A percentile compares a stretch with the other conserved stretches of the same genome.
Evolutionary conservation across 306 rosid genomes (phyloP).

Genomic region (Elaeagnus macrophylla): DNA sequence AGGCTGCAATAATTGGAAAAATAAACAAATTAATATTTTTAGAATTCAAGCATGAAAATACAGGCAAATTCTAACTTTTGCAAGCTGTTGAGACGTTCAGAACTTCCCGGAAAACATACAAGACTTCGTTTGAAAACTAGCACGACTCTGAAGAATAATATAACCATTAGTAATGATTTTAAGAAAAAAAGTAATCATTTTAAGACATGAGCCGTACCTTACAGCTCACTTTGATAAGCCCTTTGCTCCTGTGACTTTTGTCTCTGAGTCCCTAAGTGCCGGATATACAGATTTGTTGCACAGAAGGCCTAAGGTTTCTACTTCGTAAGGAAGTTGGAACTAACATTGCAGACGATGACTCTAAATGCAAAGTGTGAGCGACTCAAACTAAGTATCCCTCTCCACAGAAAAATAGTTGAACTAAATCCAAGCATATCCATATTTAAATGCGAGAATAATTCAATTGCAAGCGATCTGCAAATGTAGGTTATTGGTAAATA

Average conservation of each 20-base stretch:
- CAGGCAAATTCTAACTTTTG: neutral
- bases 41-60: neutral
- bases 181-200: neutral
- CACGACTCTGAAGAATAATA: neutral
- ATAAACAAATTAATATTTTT: neutral
- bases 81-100: neutral
- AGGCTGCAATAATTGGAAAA: neutral
- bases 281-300: constrained; percentile 8
- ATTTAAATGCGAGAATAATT: constrained; percentile 10
- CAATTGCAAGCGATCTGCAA: constrained; percentile 38
- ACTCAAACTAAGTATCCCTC: constrained; percentile 13
- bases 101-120: neutral
- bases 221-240: constrained; percentile 1
- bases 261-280: constrained; percentile 2
- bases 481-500: neutral
- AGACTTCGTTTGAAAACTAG: neutral
- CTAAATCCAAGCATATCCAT: neutral
- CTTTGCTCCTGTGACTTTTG: constrained; percentile 11
- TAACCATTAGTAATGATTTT: neutral
- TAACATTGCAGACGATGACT: constrained; percentile 8
- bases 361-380: neutral
- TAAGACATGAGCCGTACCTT: constrained; percentile 14
- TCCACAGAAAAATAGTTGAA: constrained; percentile 1
- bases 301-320: constrained; percentile 1
- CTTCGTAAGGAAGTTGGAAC: neutral